Evolutionary conservation across 139 green algal species (phyloP), one percentile per base, ranked within the genome.

Genomic region (Diplosphaera chodatii): DNA sequence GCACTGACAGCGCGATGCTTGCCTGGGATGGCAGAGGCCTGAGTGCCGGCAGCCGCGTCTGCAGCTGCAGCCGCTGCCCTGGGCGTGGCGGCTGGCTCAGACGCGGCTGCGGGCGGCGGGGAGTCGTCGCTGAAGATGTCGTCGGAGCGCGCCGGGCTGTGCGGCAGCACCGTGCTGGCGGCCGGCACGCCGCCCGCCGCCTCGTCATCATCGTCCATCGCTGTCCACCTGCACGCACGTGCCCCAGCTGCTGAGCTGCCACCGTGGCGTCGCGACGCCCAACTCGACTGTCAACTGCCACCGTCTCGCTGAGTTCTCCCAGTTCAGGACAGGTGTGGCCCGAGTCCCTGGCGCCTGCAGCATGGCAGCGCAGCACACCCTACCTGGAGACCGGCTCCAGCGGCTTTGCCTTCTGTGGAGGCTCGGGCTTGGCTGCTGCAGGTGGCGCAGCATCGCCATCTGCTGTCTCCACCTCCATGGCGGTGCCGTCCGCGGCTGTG

Each of bases 191-290:
- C 31, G 21, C 48, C 37, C 1, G 71, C 77, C 66, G 27, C 74
- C 22, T 87, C 83, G 21, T 83, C 75, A 6, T 91, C 78, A 69
- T 91, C 83, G 70, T 91, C 87, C 6, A 88, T 80, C 22, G 78
- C 79, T n/a, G 83, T 86, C 86, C 86, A 92, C 10, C 80, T 64
- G 0, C 77, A 84, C 6, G 62, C 67, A 48, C n/a, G n/a, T n/a
- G 37, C 37, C 8, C 37, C 37, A 48, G 37, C 8, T 48, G 37
- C 37, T 48, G 13, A 59, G 48, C 25, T 21, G 3, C 22, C 48
- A 25, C 22, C 22, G 3, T 10, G 37, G 13, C 10, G 10, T 13
- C 8, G 37, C 37, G 37, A 13, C 10, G 37, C 10, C 8, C 10
- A 48, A 48, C 8, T 8, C 8, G 13, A 48, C 37, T 48, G 10